Evolutionary conservation across 2,329 filamentous ascomycete species (phyloP), one percentile per base, ranked within the genome.

Genomic region (Elsinoe necatrix): DNA sequence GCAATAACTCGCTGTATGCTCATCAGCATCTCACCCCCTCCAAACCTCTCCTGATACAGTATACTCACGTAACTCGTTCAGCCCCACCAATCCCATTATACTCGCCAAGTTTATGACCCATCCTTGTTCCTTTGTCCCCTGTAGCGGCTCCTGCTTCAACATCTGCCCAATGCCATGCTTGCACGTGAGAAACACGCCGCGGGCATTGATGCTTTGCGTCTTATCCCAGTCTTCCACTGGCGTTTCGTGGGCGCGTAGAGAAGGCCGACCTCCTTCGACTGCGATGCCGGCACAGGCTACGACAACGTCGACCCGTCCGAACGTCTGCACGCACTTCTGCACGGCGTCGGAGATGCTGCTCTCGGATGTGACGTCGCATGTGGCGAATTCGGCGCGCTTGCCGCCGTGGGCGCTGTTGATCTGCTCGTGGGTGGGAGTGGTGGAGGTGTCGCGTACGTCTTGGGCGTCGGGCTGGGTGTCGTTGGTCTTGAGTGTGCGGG

Each of bases 101-200:
- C 66, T 69, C 6, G 69, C 67, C 5, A 68, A 66, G 50, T 73
- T 72, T 35, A 73, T 61, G 16, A 73, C 70, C 69, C 69, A 73
- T 1, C 71, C 71, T 21, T 63, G 59, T 59, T 68, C 63, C 4
- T 61, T 63, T 18, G 60, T 55, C 8, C 58, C 60, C 4, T 63
- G 63, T 9, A 66, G 58, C 9, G 59, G 62, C 25, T 69, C 64
- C 61, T 73, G 71, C 45, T 62, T 61, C 43, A 72, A 58, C 64
- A 74, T 71, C 54, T 73, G 70, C 2, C 60, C 41, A 5, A 69
- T 61, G 1, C 64, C 70, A 58, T 70, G 72, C 54, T 72, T 73
- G 56, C 65, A 70, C 5, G 71, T 67, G 11, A 73, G 64, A 56
- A 73, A 73, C 4, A 72, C 66, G 6, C 67, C 67, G 48, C 68